Percentiles rank a stretch among this genome's conserved stretches.
Conservation (phyloP, 345 rosid species). For the Noccaea caerulescens region DNA sequence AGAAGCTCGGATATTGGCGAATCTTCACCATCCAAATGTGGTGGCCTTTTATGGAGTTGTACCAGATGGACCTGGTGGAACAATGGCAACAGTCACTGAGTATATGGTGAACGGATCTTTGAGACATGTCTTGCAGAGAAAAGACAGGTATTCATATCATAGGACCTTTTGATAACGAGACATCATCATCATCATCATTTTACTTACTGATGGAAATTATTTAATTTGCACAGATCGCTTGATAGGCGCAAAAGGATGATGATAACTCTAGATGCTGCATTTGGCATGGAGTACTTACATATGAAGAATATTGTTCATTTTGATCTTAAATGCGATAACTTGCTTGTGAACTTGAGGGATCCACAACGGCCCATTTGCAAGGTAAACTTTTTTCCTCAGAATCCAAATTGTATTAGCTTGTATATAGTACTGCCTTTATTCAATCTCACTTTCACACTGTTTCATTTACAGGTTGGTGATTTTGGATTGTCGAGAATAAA, state of each 20-base stretch:
- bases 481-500: constrained; percentile 94
- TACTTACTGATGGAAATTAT: constrained; percentile 26
- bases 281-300: constrained; percentile 97
- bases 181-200: not conserved
- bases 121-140: constrained; percentile 71
- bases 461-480: constrained; percentile 75
- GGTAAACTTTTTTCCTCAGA: constrained; percentile 41
- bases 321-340: constrained; percentile 94
- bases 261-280: constrained; percentile 84
- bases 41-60: constrained; percentile 94
- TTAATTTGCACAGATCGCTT: constrained; percentile 63
- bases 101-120: constrained; percentile 91
- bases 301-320: constrained; percentile 84
- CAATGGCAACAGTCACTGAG: constrained; percentile 89
- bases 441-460: not conserved
- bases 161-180: not conserved
- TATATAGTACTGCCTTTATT: not conserved
- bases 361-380: constrained; percentile 92
- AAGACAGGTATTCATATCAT: constrained; percentile 53
- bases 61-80: constrained; percentile 86
- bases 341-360: constrained; percentile 88
- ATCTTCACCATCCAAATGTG: constrained; percentile 95
- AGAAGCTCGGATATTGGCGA: constrained; percentile 84
- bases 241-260: constrained; percentile 79
- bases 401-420: not conserved